A percentile compares a stretch with the other conserved stretches of the same genome.
phyloP scores from a whole-genome alignment of 139 green algal species.

The Chlorella sp. region DNA sequence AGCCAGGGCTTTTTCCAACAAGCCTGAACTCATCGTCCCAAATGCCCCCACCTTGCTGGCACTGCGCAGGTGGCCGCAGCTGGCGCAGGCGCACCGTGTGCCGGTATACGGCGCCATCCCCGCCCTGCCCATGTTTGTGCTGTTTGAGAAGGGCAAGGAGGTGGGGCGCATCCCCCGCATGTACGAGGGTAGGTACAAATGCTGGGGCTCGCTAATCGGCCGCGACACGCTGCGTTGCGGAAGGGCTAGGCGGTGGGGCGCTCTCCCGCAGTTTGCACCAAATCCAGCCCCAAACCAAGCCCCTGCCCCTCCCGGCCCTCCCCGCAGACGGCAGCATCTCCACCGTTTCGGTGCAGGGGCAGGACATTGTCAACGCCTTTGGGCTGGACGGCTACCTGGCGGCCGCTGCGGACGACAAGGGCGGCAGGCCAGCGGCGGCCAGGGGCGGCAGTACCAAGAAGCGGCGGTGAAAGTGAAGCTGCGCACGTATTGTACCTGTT shows the following conservation, averaged over 20 bases:
- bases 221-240: too few relatives aligned
- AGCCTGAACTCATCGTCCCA: too few relatives aligned
- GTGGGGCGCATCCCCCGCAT: slow-evolving; percentile 60
- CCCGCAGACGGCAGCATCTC: slow-evolving; percentile 22
- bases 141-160: slow-evolving; percentile 62
- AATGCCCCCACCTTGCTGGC: too few relatives aligned
- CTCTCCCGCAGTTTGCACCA: not conserved
- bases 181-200: slow-evolving; percentile 35
- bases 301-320: not conserved
- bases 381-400: slow-evolving; percentile 40
- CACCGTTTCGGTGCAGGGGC: slow-evolving; percentile 14
- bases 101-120: slow-evolving; percentile 23
- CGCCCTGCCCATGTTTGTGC: slow-evolving; percentile 68
- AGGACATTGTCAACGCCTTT: slow-evolving; percentile 60
- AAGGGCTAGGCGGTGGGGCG: not conserved
- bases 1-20: too few relatives aligned
- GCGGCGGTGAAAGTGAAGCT: not conserved
- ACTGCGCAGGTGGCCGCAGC: slow-evolving; percentile 43
- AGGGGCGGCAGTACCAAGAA: slow-evolving; percentile 19
- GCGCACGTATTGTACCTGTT: not conserved
- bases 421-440: not conserved
- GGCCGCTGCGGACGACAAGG: not conserved
- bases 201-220: not conserved
- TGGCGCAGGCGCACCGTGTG: slow-evolving; percentile 36
- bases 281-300: not conserved